phyloP scores from a whole-genome alignment of 176 grass and related monocot genomes.

The Zea mays region Zm-B73-REFERENCE-NAM-5.0 NC_050105.1:26698501-26699000 shows the following conservation, averaged over 20 bases:
- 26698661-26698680: slow-evolving; percentile 7
- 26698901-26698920: background rate
- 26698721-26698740: background rate
- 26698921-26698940: background rate
- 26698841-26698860: background rate
- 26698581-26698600: too few relatives aligned
- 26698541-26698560: too few relatives aligned
- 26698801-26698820: background rate
- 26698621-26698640: too few relatives aligned
- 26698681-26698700: background rate
- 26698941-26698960: slow-evolving; percentile 11
- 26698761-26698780: background rate
- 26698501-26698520: too few relatives aligned
- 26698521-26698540: too few relatives aligned
- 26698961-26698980: background rate
- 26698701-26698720: background rate
- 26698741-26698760: background rate
- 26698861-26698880: background rate
- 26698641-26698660: too few relatives aligned
- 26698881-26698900: background rate
- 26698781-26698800: background rate
- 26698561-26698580: too few relatives aligned
- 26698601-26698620: too few relatives aligned
- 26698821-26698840: slow-evolving; percentile 14
- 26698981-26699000: background rate